phyloP scores from a whole-genome alignment of 2,329 filamentous ascomycete genomes.

The Xylariaceae sp. region DNA sequence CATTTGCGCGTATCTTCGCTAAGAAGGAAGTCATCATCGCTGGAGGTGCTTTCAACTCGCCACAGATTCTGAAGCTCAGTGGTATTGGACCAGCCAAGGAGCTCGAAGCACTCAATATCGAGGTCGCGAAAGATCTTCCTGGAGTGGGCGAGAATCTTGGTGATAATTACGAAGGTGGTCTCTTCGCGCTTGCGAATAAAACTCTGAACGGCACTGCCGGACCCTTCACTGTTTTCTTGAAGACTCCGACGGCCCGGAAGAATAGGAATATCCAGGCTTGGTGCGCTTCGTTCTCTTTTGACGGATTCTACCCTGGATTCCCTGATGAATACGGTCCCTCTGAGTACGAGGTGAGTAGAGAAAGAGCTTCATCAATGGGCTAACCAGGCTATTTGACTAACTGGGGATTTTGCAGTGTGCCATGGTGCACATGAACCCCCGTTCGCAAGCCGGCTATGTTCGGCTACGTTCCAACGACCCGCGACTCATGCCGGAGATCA shows the following conservation, averaged over 20 bases:
- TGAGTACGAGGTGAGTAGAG: slow-evolving; percentile 27
- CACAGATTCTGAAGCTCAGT: slow-evolving; percentile 50
- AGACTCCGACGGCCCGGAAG: slow-evolving; percentile 29
- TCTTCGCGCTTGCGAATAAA: slow-evolving; percentile 25
- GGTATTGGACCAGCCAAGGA: slow-evolving; percentile 45
- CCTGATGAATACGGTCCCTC: slow-evolving; percentile 31
- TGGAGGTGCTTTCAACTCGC: slow-evolving; percentile 49
- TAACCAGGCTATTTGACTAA: background rate
- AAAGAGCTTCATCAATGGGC: background rate
- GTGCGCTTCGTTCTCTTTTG: slow-evolving; percentile 30
- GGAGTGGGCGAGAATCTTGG: slow-evolving; percentile 52
- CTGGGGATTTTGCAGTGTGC: slow-evolving; percentile 25
- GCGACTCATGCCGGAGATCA: slow-evolving; percentile 60
- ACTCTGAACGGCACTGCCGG: slow-evolving; percentile 26
- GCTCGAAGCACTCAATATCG: slow-evolving; percentile 44
- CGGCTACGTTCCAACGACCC: slow-evolving; percentile 59
- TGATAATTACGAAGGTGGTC: slow-evolving; percentile 41
- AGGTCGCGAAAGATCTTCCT: slow-evolving; percentile 42
- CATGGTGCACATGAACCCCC: slow-evolving; percentile 41
- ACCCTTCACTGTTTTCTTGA: slow-evolving; percentile 32
- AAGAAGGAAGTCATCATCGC: slow-evolving; percentile 47
- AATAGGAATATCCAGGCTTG: slow-evolving; percentile 31
- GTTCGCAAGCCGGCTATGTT: slow-evolving; percentile 61
- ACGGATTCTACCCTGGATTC: slow-evolving; percentile 32
- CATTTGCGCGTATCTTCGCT: slow-evolving; percentile 24